Conservation (phyloP, 192 early-diverging fungal species). For the Linnemannia exigua region DNA sequence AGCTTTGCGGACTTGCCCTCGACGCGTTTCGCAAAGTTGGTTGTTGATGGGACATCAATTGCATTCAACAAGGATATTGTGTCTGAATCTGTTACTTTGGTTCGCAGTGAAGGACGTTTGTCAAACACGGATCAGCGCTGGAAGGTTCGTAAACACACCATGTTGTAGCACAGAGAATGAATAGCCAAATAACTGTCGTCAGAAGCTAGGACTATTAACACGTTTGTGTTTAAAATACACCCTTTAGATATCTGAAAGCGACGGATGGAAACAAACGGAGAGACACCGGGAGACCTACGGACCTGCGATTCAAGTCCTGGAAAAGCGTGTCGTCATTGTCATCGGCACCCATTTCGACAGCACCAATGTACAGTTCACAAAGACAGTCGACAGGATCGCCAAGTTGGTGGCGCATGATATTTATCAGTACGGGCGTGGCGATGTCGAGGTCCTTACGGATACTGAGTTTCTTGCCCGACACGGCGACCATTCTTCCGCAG, state of each 20-base stretch:
- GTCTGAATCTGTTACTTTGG: conserved; percentile 7
- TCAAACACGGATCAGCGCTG: conserved; percentile 1
- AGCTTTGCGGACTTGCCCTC: conserved; percentile 58
- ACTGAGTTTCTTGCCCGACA: conserved; percentile 60
- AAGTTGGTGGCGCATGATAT: conserved; percentile 73
- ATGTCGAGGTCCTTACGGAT: conserved; percentile 71
- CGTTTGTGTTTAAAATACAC: neutral
- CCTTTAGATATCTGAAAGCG: conserved; percentile 7
- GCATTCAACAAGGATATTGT: conserved; percentile 46
- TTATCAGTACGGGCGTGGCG: conserved; percentile 75
- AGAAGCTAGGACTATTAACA: too few relatives aligned
- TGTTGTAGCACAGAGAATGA: too few relatives aligned
- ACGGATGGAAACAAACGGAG: conserved; percentile 56
- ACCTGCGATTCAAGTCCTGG: conserved; percentile 62
- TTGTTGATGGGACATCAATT: conserved; percentile 53
- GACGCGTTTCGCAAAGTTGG: conserved; percentile 7
- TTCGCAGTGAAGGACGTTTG: neutral
- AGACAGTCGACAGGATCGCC: conserved; percentile 62
- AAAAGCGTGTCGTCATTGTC: conserved; percentile 30
- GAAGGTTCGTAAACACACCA: conserved; percentile 11
- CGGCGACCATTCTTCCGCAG: conserved; percentile 24
- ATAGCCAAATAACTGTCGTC: too few relatives aligned
- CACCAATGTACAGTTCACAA: neutral
- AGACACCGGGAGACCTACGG: conserved; percentile 76
- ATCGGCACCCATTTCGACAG: conserved; percentile 16